These are phyloP conservation scores for Fusarium floridanum DNA, from an alignment of 2,329 filamentous ascomycete genomes.

Conservation along the genomic window DNA sequence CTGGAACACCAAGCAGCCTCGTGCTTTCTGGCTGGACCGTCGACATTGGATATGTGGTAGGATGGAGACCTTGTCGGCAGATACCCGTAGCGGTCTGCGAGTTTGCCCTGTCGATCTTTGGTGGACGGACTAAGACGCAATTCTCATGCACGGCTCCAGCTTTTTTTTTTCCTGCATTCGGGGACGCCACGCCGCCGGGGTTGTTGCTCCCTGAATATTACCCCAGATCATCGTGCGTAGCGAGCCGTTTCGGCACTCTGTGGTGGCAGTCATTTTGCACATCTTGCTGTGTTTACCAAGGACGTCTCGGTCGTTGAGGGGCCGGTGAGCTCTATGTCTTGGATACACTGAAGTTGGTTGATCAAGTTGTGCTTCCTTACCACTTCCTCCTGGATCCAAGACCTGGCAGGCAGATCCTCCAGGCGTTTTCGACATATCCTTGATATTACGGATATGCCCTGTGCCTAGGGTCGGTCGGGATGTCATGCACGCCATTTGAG, in stretches of 20 bases:
- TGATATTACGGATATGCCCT: not conserved
- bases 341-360: not conserved
- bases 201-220: not conserved
- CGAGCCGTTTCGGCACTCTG: constrained; percentile 3
- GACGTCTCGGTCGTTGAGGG: not conserved
- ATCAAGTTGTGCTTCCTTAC: not conserved
- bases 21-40: not conserved
- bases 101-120: constrained; percentile 14
- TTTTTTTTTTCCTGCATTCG: not conserved
- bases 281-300: not conserved
- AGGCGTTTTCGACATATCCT: not conserved
- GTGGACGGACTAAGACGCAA: not conserved
- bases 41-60: not conserved
- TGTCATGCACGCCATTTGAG: not conserved
- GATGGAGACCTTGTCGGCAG: not conserved
- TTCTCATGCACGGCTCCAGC: constrained; percentile 6
- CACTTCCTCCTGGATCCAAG: not conserved
- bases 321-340: not conserved
- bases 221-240: not conserved
- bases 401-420: not conserved
- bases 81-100: constrained; percentile 3
- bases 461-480: not conserved
- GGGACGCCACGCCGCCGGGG: not conserved
- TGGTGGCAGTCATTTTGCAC: not conserved
- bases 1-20: constrained; percentile 7